Evolutionary conservation across 2,329 filamentous ascomycete species (phyloP).

Genomic region (Ceratocystis diversiconidia): DNA sequence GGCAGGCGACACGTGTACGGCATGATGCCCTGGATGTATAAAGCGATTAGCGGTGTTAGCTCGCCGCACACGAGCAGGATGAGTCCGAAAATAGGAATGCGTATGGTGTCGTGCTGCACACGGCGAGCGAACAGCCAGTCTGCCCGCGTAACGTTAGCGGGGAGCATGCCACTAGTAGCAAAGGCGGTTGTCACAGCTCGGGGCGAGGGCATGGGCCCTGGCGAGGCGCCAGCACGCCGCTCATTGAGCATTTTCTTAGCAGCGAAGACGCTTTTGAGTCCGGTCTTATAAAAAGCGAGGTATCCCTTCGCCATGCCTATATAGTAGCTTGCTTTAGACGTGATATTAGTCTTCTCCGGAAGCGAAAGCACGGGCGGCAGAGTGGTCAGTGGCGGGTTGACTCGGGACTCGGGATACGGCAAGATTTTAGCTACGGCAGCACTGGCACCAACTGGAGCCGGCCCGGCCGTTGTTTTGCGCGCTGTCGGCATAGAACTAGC

Average conservation of each 20-base stretch:
- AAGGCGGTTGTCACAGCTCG: slow-evolving; percentile 22
- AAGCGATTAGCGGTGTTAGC: slow-evolving; percentile 67
- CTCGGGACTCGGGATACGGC: slow-evolving; percentile 12
- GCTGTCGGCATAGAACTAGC: neutral
- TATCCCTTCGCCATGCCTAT: slow-evolving; percentile 60
- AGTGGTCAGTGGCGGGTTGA: slow-evolving; percentile 63
- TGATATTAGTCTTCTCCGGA: slow-evolving; percentile 35
- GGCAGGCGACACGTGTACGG: slow-evolving; percentile 77
- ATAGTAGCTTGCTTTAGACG: slow-evolving; percentile 36
- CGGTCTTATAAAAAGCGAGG: slow-evolving; percentile 73
- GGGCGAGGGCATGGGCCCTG: slow-evolving; percentile 34
- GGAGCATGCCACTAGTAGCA: slow-evolving; percentile 49
- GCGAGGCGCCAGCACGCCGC: slow-evolving; percentile 24
- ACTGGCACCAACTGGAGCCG: neutral
- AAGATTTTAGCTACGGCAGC: neutral
- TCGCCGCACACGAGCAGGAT: slow-evolving; percentile 70
- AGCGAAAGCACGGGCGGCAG: slow-evolving; percentile 55
- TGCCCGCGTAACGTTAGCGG: slow-evolving; percentile 38
- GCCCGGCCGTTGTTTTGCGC: neutral
- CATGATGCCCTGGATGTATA: slow-evolving; percentile 55
- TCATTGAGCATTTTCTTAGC: slow-evolving; percentile 45
- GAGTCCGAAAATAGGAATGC: slow-evolving; percentile 64
- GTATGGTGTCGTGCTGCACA: slow-evolving; percentile 56
- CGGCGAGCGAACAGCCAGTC: slow-evolving; percentile 58
- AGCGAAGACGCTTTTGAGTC: slow-evolving; percentile 56